Conservation (phyloP, 1,284 basidiomycete genomes). For the Pseudozyma thailandica region DNA sequence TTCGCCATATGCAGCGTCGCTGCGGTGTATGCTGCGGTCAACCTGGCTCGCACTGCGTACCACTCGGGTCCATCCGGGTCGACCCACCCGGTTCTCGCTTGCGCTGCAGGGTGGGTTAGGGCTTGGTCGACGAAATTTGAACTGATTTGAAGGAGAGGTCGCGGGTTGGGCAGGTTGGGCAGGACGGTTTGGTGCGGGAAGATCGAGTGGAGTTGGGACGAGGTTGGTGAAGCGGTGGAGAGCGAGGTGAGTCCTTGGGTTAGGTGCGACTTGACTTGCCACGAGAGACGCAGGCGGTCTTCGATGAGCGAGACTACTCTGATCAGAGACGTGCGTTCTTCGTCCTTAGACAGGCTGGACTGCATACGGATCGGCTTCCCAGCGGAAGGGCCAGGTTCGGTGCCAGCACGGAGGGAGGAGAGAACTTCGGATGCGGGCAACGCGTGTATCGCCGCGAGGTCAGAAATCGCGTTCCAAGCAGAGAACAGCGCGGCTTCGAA, state of each 20-base stretch:
- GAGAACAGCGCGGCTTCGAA: constrained; percentile 18
- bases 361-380: constrained; percentile 6
- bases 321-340: constrained; percentile 3
- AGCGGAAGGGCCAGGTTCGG: not conserved
- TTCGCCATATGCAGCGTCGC: constrained; percentile 31
- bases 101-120: constrained; percentile 11
- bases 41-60: constrained; percentile 23
- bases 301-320: constrained; percentile 6
- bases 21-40: constrained; percentile 18
- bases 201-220: constrained; percentile 9
- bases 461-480: constrained; percentile 21
- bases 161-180: constrained; percentile 20
- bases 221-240: constrained; percentile 15
- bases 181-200: constrained; percentile 23
- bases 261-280: constrained; percentile 17
- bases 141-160: constrained; percentile 16
- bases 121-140: constrained; percentile 2
- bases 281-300: constrained; percentile 11
- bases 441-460: constrained; percentile 8
- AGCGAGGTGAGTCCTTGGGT: constrained; percentile 20
- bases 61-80: constrained; percentile 30
- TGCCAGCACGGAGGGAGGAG: not conserved
- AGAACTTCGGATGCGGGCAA: constrained; percentile 1
- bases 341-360: not conserved
- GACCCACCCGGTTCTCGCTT: constrained; percentile 10